A percentile compares a stretch with the other conserved stretches of the same genome.
phyloP scores from a whole-genome alignment of 352 stramenopile species.

The Globisporangium middletonii region DNA sequence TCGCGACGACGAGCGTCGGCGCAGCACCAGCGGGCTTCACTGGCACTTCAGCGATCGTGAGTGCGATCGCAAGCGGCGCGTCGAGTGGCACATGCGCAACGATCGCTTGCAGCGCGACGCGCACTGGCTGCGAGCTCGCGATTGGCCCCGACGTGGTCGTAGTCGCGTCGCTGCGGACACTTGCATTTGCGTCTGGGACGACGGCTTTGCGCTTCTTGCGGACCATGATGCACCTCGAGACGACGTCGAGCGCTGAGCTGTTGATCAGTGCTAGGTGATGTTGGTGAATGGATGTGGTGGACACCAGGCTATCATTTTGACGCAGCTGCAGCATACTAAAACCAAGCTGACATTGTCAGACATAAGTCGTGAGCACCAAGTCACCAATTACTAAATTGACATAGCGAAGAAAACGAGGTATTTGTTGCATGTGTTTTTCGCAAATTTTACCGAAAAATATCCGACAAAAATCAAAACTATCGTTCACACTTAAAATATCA shows the following conservation, averaged over 20 bases:
- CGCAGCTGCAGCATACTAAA: too few species aligned
- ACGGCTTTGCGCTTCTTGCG: slow-evolving; percentile 77
- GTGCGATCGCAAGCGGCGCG: slow-evolving; percentile 23
- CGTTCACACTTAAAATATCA: too few species aligned
- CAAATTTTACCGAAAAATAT: too few species aligned
- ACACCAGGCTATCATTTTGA: too few species aligned
- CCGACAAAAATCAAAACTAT: too few species aligned
- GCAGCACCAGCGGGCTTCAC: slow-evolving; percentile 15
- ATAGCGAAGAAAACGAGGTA: too few species aligned
- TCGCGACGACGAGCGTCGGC: slow-evolving; percentile 6
- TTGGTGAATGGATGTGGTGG: background rate
- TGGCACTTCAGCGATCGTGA: slow-evolving; percentile 19
- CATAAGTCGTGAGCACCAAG: too few species aligned
- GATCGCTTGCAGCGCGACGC: slow-evolving; percentile 28
- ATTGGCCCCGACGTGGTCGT: slow-evolving; percentile 2
- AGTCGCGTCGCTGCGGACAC: slow-evolving; percentile 2
- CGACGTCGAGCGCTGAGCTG: too few species aligned
- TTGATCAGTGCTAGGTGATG: background rate
- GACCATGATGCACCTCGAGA: slow-evolving; percentile 32
- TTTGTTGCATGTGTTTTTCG: too few species aligned
- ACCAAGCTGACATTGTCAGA: too few species aligned
- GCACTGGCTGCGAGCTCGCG: slow-evolving; percentile 17
- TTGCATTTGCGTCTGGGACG: slow-evolving; percentile 43
- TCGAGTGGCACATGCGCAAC: slow-evolving; percentile 26
- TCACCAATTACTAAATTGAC: too few species aligned